Conservation (phyloP, 139 green algal genomes). For the Chlorella sorokiniana region DNA sequence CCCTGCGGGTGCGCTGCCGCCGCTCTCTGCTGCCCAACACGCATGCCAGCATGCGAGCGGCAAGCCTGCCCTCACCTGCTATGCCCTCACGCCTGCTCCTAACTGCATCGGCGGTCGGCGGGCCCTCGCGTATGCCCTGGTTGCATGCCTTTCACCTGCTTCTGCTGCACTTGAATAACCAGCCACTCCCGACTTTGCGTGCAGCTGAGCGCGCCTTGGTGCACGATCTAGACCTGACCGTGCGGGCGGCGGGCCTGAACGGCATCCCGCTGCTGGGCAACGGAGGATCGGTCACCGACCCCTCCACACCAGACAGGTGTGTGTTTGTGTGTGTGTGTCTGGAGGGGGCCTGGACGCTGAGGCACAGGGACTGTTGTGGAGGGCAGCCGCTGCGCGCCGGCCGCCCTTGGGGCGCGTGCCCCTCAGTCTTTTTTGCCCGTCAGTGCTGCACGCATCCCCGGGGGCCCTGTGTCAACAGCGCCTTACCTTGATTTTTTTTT, state of each 20-base stretch:
- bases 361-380: not conserved
- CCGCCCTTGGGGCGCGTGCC: too few relatives aligned
- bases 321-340: not conserved
- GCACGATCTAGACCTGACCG: conserved; percentile 88
- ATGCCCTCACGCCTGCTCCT: too few relatives aligned
- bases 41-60: too few relatives aligned
- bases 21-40: not conserved
- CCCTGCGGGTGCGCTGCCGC: not conserved
- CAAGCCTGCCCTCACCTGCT: too few relatives aligned
- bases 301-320: conserved; percentile 52
- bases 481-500: not conserved
- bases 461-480: too few relatives aligned
- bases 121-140: not conserved
- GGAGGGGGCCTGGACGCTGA: not conserved
- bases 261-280: conserved; percentile 70
- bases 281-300: conserved; percentile 35
- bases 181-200: not conserved
- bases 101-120: too few relatives aligned
- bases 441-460: too few relatives aligned
- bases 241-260: conserved; percentile 64
- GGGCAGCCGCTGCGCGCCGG: not conserved
- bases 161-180: not conserved
- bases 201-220: conserved; percentile 62
- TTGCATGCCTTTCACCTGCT: not conserved
- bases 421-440: not conserved